Base-by-base conservation (phyloP, 208 protist species). In the Leishmania turanica region DNA sequence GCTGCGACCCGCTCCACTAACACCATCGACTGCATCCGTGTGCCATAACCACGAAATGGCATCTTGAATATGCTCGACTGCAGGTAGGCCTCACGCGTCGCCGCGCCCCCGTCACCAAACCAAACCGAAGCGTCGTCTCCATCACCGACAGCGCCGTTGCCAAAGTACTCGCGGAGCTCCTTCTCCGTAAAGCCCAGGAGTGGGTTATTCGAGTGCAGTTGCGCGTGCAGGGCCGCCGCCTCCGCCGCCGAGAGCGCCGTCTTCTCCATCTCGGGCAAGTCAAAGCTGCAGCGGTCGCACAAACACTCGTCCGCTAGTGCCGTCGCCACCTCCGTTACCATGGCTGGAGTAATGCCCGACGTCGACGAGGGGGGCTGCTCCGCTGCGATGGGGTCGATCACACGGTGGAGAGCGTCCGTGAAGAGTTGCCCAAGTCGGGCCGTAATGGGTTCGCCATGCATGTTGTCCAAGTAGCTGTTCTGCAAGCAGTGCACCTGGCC, bases 401-500 rank as follows among this genome's bases (percentile, higher is more conserved):
- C 75, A 15, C 47, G 40, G 0, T 45, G n/a, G 9, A 94, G 47
- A 0, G 86, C 72, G 19, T 72, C 75, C 19, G 79, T 11, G 73
- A 94, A 91, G 5, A 78, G 76, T 11, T 84, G 37, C 40, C 78
- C 27, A 56, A 95, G 79, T 3, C 83, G 81, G 1, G 60, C 54
- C 47, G 84, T 82, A 76, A 92, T 93, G 31, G 89, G 91, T 78
- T 95, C 91, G 27, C 77, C 82, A 1, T 74, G 70, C 73, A 80
- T 88, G 84, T 92, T 91, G 78, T 95, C 86, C 7, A 95, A 47
- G 45, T 86, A 89, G 31, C 79, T 90, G 79, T 95, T 95, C 62
- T 88, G 84, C n/a, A 95, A 75, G 75, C 82, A 85, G 80, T 94
- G 91, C 34, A 89, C 78, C 27, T 73, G 66, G 19, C 86, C 86